Percentiles rank a stretch among this genome's conserved stretches.
phyloP scores from a whole-genome alignment of 1,139 yeast genomes.

The Pichia sp. region DNA sequence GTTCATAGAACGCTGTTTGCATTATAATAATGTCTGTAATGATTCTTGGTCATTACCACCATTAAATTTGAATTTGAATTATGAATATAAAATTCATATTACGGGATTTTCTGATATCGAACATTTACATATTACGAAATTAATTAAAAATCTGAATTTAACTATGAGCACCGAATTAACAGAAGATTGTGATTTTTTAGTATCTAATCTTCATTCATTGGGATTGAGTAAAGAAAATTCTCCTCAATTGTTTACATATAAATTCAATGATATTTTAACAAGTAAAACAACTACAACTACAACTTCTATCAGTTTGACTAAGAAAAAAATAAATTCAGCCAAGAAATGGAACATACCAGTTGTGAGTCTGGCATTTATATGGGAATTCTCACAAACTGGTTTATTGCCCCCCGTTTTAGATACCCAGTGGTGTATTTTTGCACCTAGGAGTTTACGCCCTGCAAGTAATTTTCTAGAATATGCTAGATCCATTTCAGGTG shows the following conservation, averaged over 20 bases:
- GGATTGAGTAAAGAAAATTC: conserved; percentile 43
- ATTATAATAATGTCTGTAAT: conserved; percentile 44
- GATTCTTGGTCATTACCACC: conserved; percentile 78
- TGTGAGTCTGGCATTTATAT: conserved; percentile 46
- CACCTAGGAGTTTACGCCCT: conserved; percentile 27
- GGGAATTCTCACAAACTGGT: conserved; percentile 35
- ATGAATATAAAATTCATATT: conserved; percentile 48
- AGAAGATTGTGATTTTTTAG: conserved; percentile 51
- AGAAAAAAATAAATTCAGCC: conserved; percentile 50
- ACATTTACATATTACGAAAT: conserved; percentile 62
- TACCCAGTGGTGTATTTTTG: conserved; percentile 47
- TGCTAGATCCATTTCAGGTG: conserved; percentile 25
- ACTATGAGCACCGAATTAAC: conserved; percentile 47
- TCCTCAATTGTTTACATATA: conserved; percentile 36
- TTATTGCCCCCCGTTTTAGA: conserved; percentile 31
- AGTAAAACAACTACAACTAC: conserved; percentile 13
- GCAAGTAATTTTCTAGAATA: conserved; percentile 35
- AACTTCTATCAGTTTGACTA: conserved; percentile 33
- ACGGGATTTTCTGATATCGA: conserved; percentile 87
- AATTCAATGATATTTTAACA: conserved; percentile 26
- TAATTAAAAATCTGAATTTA: conserved; percentile 50
- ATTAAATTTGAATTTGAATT: conserved; percentile 29
- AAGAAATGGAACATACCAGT: conserved; percentile 52
- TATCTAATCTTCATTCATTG: conserved; percentile 48
- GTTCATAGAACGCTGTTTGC: conserved; percentile 75